A percentile compares a stretch with the other conserved stretches of the same genome.
These are phyloP conservation scores for Lachnellula willkommii DNA, from an alignment of 2,329 filamentous ascomycete genomes.

Conservation along the genomic window DNA sequence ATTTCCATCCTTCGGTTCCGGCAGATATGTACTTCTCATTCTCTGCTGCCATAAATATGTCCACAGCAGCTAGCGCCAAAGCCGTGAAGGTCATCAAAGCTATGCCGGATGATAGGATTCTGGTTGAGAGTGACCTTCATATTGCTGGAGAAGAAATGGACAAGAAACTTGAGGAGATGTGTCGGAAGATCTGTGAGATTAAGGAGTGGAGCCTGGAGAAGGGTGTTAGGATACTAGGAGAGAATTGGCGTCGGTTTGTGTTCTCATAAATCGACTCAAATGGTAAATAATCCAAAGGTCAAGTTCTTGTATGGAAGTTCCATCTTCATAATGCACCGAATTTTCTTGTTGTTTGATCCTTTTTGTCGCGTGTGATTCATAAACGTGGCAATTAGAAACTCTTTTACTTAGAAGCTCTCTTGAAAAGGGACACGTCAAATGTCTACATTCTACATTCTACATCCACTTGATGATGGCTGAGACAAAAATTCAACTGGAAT, in stretches of 20 bases:
- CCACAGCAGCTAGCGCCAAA: conserved; percentile 42
- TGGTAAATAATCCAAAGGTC: background rate
- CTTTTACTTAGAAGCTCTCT: too few relatives aligned
- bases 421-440: too few relatives aligned
- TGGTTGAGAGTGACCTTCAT: conserved; percentile 90
- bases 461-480: too few relatives aligned
- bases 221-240: conserved; percentile 60
- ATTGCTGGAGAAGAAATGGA: conserved; percentile 80
- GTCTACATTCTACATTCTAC: too few relatives aligned
- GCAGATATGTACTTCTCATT: conserved; percentile 82
- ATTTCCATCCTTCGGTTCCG: conserved; percentile 67
- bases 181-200: conserved; percentile 67
- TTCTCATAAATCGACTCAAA: conserved; percentile 15
- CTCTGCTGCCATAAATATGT: conserved; percentile 75
- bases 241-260: conserved; percentile 72
- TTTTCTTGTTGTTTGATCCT: too few relatives aligned
- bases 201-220: conserved; percentile 73
- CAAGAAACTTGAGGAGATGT: conserved; percentile 64
- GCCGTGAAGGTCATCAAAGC: conserved; percentile 58
- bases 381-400: too few relatives aligned
- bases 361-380: too few relatives aligned
- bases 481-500: too few relatives aligned
- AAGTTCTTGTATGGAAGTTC: too few relatives aligned
- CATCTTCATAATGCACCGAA: too few relatives aligned
- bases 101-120: conserved; percentile 70